phyloP scores from a whole-genome alignment of 768 basidiomycete genomes.

The Kwoniella shandongensis region DNA sequence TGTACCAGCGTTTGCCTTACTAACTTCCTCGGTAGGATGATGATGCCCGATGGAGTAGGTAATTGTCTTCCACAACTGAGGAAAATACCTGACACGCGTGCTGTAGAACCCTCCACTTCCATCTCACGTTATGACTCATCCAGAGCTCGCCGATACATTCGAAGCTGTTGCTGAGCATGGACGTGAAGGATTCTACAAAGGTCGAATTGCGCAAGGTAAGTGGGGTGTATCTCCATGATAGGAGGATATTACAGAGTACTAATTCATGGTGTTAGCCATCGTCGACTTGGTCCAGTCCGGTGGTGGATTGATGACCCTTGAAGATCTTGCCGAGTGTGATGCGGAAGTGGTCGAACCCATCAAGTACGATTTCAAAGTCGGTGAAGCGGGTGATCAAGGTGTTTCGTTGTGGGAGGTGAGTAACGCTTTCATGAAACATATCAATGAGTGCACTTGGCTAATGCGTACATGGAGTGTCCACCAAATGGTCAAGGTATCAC shows the following conservation, averaged over 20 bases:
- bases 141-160: slow-evolving; percentile 81
- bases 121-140: slow-evolving; percentile 78
- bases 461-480: slow-evolving; percentile 64
- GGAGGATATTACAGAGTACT: neutral
- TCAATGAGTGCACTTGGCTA: neutral
- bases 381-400: slow-evolving; percentile 62
- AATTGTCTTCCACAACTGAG: slow-evolving; percentile 68
- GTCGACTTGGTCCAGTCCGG: slow-evolving; percentile 67
- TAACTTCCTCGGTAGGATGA: slow-evolving; percentile 36
- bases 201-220: slow-evolving; percentile 80
- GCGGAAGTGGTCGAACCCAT: slow-evolving; percentile 84
- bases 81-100: slow-evolving; percentile 56
- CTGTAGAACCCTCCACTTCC: slow-evolving; percentile 62
- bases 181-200: slow-evolving; percentile 91
- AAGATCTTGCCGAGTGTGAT: slow-evolving; percentile 83
- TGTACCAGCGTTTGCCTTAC: too few relatives aligned
- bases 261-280: slow-evolving; percentile 23
- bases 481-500: slow-evolving; percentile 99
- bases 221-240: slow-evolving; percentile 53
- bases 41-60: slow-evolving; percentile 49
- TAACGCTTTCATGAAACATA: neutral
- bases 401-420: slow-evolving; percentile 87
- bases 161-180: slow-evolving; percentile 74
- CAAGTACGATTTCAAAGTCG: slow-evolving; percentile 68
- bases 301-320: slow-evolving; percentile 90